A percentile compares a stretch with the other conserved stretches of the same genome.
phyloP scores from a whole-genome alignment of 2,329 filamentous ascomycete species.

The Sporothrix humicola region DNA sequence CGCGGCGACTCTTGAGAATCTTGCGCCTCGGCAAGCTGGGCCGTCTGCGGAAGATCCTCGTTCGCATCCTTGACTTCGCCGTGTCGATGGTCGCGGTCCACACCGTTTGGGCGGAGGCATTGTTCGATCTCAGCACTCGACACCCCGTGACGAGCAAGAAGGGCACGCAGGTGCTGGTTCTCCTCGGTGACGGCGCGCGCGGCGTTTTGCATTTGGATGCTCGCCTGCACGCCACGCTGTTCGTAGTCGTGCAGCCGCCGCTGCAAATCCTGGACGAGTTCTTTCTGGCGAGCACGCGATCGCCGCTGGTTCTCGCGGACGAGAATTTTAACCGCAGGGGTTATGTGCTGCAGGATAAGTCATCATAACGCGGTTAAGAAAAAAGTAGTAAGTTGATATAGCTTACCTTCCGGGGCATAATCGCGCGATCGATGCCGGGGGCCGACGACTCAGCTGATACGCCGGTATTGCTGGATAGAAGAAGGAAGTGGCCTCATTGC shows the following conservation, averaged over 20 bases:
- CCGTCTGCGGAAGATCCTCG: not conserved
- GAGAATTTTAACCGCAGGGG: not conserved
- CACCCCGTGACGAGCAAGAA: constrained; percentile 33
- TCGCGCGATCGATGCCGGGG: not conserved
- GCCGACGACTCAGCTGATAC: not conserved
- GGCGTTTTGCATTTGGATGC: constrained; percentile 59
- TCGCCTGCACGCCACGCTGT: constrained; percentile 56
- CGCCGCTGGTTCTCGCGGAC: constrained; percentile 13
- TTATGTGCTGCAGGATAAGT: not conserved
- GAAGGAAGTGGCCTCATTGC: not conserved
- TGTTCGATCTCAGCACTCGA: constrained; percentile 28
- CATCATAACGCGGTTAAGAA: not conserved
- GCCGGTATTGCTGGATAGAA: not conserved
- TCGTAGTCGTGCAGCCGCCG: constrained; percentile 50
- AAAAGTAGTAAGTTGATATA: not conserved
- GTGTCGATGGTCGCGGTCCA: not conserved
- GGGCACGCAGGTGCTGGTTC: constrained; percentile 54
- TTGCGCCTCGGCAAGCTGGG: not conserved
- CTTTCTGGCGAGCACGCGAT: constrained; percentile 52
- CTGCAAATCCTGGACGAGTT: constrained; percentile 57
- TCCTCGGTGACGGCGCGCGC: constrained; percentile 58
- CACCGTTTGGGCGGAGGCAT: not conserved
- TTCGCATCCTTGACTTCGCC: not conserved
- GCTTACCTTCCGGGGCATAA: constrained; percentile 22
- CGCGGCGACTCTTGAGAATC: not conserved